A percentile compares a stretch with the other conserved stretches of the same genome.
These are phyloP conservation scores for Pythium insidiosum DNA, from an alignment of 352 stramenopile species.

Conservation along the genomic window DNA sequence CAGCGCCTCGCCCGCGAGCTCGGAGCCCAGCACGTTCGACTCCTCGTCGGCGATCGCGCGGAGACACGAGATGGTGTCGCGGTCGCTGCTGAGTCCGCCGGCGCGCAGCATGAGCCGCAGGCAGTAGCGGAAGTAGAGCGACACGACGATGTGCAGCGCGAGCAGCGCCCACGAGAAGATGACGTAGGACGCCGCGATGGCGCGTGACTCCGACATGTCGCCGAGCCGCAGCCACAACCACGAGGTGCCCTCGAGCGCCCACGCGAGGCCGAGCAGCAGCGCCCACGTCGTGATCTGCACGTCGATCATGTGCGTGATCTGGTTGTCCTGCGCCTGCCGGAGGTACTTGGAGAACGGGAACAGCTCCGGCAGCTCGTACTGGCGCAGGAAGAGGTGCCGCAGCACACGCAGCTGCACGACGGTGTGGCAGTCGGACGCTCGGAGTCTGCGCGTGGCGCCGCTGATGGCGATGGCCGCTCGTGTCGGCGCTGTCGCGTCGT, in stretches of 20 bases:
- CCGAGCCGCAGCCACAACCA: background rate
- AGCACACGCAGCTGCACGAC: constrained; percentile 2
- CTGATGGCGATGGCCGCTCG: background rate
- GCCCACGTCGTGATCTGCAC: constrained; percentile 28
- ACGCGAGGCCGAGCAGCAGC: background rate
- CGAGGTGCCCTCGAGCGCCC: background rate
- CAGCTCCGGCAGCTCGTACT: constrained; percentile 8
- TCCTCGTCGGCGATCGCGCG: constrained; percentile 11
- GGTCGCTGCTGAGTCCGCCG: constrained; percentile 7
- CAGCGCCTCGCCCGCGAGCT: constrained; percentile 7
- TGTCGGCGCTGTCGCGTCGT: background rate
- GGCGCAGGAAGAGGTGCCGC: constrained; percentile 10
- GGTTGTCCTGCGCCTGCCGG: constrained; percentile 14
- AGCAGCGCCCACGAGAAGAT: constrained; percentile 8
- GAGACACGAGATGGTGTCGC: constrained; percentile 8
- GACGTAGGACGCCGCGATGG: constrained; percentile 8
- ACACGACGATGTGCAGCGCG: constrained; percentile 7
- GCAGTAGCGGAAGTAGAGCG: constrained; percentile 6
- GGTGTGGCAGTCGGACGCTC: constrained; percentile 3
- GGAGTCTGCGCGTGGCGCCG: constrained; percentile 3
- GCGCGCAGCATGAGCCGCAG: constrained; percentile 6
- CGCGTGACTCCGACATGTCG: constrained; percentile 5
- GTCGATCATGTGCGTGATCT: constrained; percentile 18
- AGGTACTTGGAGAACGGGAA: constrained; percentile 19
- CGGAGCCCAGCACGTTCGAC: constrained; percentile 3